Conservation (phyloP, 2,329 filamentous ascomycete species). For the Delphinella strobiligena region DNA sequence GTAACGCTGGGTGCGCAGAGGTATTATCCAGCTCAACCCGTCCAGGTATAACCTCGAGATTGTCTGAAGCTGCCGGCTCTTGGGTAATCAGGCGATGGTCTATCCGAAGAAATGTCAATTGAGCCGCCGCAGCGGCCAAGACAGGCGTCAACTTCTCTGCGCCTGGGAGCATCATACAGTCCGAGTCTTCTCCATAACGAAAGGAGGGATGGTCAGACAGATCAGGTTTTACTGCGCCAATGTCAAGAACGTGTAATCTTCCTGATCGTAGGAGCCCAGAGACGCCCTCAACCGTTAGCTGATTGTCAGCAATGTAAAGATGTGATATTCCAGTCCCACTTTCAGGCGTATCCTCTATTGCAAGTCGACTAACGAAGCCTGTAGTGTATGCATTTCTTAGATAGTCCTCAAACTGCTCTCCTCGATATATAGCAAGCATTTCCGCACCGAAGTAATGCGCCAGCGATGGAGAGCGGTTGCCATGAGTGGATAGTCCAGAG, state of each 20-base stretch:
- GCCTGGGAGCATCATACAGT: constrained; percentile 29
- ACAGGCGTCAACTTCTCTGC: constrained; percentile 43
- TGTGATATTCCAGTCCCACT: constrained; percentile 42
- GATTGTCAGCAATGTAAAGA: constrained; percentile 45
- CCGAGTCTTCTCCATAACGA: constrained; percentile 9
- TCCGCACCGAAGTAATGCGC: constrained; percentile 26
- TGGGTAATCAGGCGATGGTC: constrained; percentile 44
- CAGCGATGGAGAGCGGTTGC: constrained; percentile 15
- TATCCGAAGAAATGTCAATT: constrained; percentile 42
- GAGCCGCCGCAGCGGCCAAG: constrained; percentile 33
- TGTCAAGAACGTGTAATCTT: constrained; percentile 43
- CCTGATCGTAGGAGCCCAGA: constrained; percentile 40
- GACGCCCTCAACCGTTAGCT: constrained; percentile 43
- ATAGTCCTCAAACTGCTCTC: constrained; percentile 40
- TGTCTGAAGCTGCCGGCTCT: constrained; percentile 19
- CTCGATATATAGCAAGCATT: constrained; percentile 27
- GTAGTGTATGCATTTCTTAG: constrained; percentile 37
- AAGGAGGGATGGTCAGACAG: constrained; percentile 16
- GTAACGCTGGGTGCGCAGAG: constrained; percentile 12
- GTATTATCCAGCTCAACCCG: constrained; percentile 18
- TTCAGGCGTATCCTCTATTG: constrained; percentile 43
- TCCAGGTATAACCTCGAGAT: constrained; percentile 14
- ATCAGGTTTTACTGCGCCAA: constrained; percentile 34
- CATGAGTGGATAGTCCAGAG: neutral
- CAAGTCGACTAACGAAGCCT: constrained; percentile 39